Percentiles rank a stretch among this genome's conserved stretches.
These are phyloP conservation scores for Pestalotiopsis sp. DNA, from an alignment of 2,329 filamentous ascomycete species.

Conservation along the genomic window DNA sequence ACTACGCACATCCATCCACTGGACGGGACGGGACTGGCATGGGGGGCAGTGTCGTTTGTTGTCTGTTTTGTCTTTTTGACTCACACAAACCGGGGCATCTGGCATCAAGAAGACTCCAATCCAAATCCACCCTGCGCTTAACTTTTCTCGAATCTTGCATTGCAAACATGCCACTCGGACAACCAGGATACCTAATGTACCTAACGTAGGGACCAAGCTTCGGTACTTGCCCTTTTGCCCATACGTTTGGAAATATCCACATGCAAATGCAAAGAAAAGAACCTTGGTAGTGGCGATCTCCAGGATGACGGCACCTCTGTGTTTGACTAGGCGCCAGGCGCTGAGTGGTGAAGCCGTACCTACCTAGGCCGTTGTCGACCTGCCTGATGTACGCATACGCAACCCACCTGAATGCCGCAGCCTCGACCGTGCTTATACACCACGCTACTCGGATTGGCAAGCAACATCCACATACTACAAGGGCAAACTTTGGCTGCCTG, in stretches of 20 bases:
- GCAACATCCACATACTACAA: not conserved
- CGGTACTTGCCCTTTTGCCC: not conserved
- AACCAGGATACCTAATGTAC: not conserved
- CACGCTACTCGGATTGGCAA: not conserved
- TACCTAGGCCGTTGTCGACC: not conserved
- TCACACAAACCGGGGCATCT: not conserved
- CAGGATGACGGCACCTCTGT: not conserved
- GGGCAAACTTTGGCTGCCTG: not conserved
- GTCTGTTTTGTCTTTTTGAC: not conserved
- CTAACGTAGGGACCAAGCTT: not conserved
- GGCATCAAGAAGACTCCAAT: not conserved
- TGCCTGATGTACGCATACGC: not conserved
- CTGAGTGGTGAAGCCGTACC: not conserved
- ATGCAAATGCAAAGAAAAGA: not conserved
- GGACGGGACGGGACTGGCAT: not conserved
- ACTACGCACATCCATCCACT: too few relatives aligned
- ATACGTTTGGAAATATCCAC: not conserved
- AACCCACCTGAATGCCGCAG: not conserved
- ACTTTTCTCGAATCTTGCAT: not conserved
- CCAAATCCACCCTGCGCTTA: not conserved
- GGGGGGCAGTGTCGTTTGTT: not conserved
- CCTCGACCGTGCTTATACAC: not conserved
- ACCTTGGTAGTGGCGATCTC: constrained; percentile 8
- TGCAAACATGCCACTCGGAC: not conserved
- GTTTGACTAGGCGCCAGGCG: constrained; percentile 8